phyloP scores from a whole-genome alignment of 257 asterid genomes.

The Ilex asprella region DNA sequence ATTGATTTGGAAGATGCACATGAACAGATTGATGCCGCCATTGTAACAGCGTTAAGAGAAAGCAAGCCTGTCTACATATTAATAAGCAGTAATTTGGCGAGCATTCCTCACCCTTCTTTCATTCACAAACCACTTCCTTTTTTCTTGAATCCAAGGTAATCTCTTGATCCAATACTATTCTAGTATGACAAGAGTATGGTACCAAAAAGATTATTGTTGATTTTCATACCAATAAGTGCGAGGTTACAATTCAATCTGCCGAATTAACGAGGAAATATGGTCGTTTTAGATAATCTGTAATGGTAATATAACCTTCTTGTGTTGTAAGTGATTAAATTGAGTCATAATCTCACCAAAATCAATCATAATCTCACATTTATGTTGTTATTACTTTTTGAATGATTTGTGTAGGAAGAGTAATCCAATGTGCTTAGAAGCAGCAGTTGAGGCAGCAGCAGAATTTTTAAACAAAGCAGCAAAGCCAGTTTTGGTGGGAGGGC shows the following conservation, averaged over 20 bases:
- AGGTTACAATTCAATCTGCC: no score
- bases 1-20: slow-evolving; percentile 85
- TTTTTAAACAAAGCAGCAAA: slow-evolving; percentile 77
- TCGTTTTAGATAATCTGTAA: no score
- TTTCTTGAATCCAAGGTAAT: slow-evolving; percentile 54
- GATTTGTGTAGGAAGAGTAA: slow-evolving; percentile 46
- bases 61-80: slow-evolving; percentile 83
- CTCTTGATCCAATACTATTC: neutral
- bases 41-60: slow-evolving; percentile 77
- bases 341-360: no score
- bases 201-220: no score
- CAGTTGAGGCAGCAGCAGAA: slow-evolving; percentile 65
- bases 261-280: no score
- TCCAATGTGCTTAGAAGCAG: slow-evolving; percentile 61
- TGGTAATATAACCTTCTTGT: no score
- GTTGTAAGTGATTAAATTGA: no score
- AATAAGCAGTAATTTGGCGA: slow-evolving; percentile 66
- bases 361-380: no score
- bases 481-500: slow-evolving; percentile 88
- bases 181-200: no score
- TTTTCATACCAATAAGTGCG: no score
- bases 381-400: no score
- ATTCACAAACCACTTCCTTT: slow-evolving; percentile 72
- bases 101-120: slow-evolving; percentile 68
- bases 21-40: slow-evolving; percentile 68